phyloP scores from a whole-genome alignment of 371 early-diverging fungal species.

The Choanephora cucurbitarum region DNA sequence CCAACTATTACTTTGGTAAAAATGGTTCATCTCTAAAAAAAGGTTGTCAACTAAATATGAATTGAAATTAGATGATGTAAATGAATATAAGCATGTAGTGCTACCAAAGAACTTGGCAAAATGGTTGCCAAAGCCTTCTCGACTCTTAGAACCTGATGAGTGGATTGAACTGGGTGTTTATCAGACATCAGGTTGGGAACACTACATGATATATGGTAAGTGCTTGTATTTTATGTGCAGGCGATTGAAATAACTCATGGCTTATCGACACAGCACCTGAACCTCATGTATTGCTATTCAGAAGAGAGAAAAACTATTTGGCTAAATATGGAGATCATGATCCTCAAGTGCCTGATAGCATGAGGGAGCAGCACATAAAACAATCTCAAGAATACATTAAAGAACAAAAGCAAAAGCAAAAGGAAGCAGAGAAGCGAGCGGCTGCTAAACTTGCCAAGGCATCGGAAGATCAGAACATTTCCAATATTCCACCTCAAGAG shows the following conservation, averaged over 20 bases:
- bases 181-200: constrained; percentile 86
- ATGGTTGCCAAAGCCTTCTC: constrained; percentile 52
- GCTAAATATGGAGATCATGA: constrained; percentile 29
- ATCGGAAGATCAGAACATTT: neutral
- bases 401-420: constrained; percentile 15
- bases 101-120: constrained; percentile 66
- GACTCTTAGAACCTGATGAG: constrained; percentile 70
- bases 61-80: constrained; percentile 25
- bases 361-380: constrained; percentile 2
- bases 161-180: constrained; percentile 79
- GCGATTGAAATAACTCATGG: neutral
- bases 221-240: neutral
- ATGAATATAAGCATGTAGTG: constrained; percentile 65
- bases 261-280: constrained; percentile 63
- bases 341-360: constrained; percentile 4
- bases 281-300: constrained; percentile 84
- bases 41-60: neutral
- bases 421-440: neutral
- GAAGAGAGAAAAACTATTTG: constrained; percentile 69
- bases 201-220: constrained; percentile 81
- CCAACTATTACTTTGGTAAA: constrained; percentile 60
- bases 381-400: neutral
- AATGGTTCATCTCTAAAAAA: neutral
- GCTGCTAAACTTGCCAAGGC: neutral
- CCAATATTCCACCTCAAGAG: neutral